Conservation (phyloP, 2,329 filamentous ascomycete species). For the Fusarium chlamydosporum region DNA sequence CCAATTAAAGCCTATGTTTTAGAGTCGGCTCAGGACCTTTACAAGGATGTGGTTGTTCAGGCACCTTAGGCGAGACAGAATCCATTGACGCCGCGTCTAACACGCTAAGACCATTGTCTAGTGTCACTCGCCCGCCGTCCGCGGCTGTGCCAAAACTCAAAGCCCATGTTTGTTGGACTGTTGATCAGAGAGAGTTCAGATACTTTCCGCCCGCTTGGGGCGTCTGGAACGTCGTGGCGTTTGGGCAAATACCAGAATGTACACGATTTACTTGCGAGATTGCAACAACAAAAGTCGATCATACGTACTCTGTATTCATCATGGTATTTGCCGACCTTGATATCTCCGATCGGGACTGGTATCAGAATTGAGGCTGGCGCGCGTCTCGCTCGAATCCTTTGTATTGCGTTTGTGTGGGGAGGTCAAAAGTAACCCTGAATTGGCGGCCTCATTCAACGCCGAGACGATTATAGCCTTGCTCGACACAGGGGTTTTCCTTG, state of each 20-base stretch:
- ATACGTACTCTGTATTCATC: conserved; percentile 15
- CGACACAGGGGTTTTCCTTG: background rate
- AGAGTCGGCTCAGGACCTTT: conserved; percentile 12
- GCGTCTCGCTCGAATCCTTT: conserved; percentile 34
- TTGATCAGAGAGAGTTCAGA: conserved; percentile 6
- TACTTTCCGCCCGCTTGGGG: conserved; percentile 26
- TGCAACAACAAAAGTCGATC: conserved; percentile 16
- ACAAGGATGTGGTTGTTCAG: conserved; percentile 36
- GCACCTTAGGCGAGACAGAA: conserved; percentile 48
- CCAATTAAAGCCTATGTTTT: conserved; percentile 40
- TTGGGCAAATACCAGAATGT: background rate
- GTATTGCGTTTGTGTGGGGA: conserved; percentile 19
- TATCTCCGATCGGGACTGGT: conserved; percentile 36
- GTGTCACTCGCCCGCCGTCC: conserved; percentile 49
- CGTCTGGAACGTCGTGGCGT: conserved; percentile 24
- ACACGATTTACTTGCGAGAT: conserved; percentile 8
- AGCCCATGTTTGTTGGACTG: conserved; percentile 12
- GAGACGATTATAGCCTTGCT: conserved; percentile 11
- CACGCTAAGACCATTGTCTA: conserved; percentile 52
- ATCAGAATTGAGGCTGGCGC: conserved; percentile 40
- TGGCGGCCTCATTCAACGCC: conserved; percentile 39
- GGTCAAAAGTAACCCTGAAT: conserved; percentile 19
- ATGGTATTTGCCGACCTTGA: conserved; percentile 23
- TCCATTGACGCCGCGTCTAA: conserved; percentile 54
- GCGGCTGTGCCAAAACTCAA: conserved; percentile 50